Conservation (phyloP, 805 yeast genomes). For the Cyberlindnera xishuangbannaensis region DNA sequence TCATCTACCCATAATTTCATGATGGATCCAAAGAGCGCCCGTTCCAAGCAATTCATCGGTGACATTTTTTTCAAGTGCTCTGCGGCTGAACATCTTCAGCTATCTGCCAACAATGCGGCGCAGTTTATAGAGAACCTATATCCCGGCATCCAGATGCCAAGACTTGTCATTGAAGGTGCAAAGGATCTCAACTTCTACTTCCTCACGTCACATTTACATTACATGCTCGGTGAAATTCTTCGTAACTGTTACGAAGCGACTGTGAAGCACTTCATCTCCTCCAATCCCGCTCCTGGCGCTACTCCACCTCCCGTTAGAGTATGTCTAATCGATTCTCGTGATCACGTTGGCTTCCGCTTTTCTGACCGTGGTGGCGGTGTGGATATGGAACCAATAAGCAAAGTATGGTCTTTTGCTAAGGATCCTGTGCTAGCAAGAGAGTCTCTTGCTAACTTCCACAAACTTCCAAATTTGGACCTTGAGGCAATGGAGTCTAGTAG, state of each 20-base stretch:
- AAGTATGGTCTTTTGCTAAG: slow-evolving; percentile 86
- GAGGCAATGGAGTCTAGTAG: slow-evolving; percentile 9
- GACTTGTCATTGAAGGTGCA: slow-evolving; percentile 70
- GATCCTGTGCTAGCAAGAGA: slow-evolving; percentile 51
- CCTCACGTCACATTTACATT: slow-evolving; percentile 80
- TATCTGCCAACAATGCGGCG: slow-evolving; percentile 48
- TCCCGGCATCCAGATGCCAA: slow-evolving; percentile 59
- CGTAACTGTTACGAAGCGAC: slow-evolving; percentile 85
- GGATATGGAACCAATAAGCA: slow-evolving; percentile 46
- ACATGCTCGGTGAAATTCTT: slow-evolving; percentile 79
- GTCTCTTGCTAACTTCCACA: slow-evolving; percentile 61
- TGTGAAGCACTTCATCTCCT: slow-evolving; percentile 40
- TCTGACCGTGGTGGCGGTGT: slow-evolving; percentile 93
- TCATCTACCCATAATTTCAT: slow-evolving; percentile 65
- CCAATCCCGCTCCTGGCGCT: slow-evolving; percentile 27
- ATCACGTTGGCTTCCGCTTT: slow-evolving; percentile 67
- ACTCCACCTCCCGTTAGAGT: slow-evolving; percentile 73
- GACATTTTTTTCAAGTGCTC: slow-evolving; percentile 79
- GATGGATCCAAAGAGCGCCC: slow-evolving; percentile 38
- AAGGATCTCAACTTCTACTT: slow-evolving; percentile 67
- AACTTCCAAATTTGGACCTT: slow-evolving; percentile 55
- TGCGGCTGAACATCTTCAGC: slow-evolving; percentile 58
- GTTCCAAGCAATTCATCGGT: slow-evolving; percentile 50
- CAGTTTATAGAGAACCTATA: slow-evolving; percentile 47
- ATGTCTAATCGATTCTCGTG: slow-evolving; percentile 60